Conservation (phyloP, 257 asterid species). For the Plantago major region DNA sequence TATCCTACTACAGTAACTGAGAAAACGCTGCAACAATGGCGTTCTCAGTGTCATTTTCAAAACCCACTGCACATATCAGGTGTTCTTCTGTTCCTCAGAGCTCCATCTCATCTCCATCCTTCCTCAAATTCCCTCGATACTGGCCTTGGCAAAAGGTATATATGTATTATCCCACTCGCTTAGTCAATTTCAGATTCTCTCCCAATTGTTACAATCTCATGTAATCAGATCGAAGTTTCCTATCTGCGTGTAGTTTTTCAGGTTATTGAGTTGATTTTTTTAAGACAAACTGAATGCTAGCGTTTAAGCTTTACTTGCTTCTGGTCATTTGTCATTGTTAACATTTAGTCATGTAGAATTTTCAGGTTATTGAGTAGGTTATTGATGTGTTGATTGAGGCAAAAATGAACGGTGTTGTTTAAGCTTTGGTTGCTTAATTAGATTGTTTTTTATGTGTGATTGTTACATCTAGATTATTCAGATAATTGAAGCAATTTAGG, state of each 20-base stretch:
- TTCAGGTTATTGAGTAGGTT: too few relatives aligned
- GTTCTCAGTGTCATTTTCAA: slow-evolving; percentile 30
- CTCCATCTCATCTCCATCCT: slow-evolving; percentile 39
- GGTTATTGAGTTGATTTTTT: too few relatives aligned
- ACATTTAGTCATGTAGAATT: too few relatives aligned
- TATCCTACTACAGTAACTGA: slow-evolving; percentile 15
- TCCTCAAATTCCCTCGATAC: slow-evolving; percentile 68
- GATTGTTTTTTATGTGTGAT: neutral
- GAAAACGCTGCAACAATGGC: slow-evolving; percentile 35
- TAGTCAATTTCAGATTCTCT: too few relatives aligned
- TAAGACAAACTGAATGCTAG: too few relatives aligned
- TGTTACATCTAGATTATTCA: neutral
- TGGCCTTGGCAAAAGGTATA: slow-evolving; percentile 96
- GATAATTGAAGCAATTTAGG: neutral
- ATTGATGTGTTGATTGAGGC: too few relatives aligned
- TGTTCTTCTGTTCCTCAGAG: slow-evolving; percentile 35
- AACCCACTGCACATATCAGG: slow-evolving; percentile 32
- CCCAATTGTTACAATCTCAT: too few relatives aligned
- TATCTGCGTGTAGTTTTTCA: too few relatives aligned
- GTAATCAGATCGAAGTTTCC: neutral
- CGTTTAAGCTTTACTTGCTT: neutral
- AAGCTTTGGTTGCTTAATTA: neutral
- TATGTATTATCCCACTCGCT: neutral
- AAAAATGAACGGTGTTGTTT: too few relatives aligned
- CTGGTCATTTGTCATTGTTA: too few relatives aligned